Evolutionary conservation across 1,139 yeast species (phyloP), one percentile per base, ranked within the genome.

Genomic region (Debaryomyces robertsiae): DNA sequence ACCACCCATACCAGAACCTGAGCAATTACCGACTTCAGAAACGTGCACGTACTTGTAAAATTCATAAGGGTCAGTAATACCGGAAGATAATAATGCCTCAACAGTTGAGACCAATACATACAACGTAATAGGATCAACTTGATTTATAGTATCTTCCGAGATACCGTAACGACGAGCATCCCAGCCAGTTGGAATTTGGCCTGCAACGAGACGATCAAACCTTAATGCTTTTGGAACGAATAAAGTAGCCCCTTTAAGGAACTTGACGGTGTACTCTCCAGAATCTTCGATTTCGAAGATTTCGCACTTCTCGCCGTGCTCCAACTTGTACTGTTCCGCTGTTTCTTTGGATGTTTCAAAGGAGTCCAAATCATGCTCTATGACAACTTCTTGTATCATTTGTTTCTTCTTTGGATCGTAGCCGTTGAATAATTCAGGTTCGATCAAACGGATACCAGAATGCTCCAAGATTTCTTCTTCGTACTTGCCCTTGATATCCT

Each of bases 1-100:
- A 84, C 98, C 98, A 71, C 98, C 98, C 95, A 93, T 91, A 81
- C 98, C 98, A 44, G 98, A 90, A 75, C 98, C 98, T 39, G 96
- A 86, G 78, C 98, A 90, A 81, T 93, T 93, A 75, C 98, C 98
- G 54, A 93, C 91, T 71, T 93, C 98, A 39, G 98, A 90, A 47
- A 93, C 95, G 67, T 93, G 98, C 43, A 94, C 96, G 62, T 93
- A 94, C 72, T 93, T 85, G 79, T 93, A 93, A 78, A 94, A 89
- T 75, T 93, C 98, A 65, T 89, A 93, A 49, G 98, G 98, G 66
- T 93, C 98, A 46, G 96, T 89, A 58, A 93, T 73, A 84, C 98
- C 98, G 50, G 97, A 81, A 44, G 94, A 72, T 54, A 93, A 78
- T 57, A 93, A 82, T 2, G 98, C 97, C 73, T 93, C 98, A 46